phyloP scores from a whole-genome alignment of 1,284 basidiomycete genomes.

The Leccinum griseonigrum region DNA sequence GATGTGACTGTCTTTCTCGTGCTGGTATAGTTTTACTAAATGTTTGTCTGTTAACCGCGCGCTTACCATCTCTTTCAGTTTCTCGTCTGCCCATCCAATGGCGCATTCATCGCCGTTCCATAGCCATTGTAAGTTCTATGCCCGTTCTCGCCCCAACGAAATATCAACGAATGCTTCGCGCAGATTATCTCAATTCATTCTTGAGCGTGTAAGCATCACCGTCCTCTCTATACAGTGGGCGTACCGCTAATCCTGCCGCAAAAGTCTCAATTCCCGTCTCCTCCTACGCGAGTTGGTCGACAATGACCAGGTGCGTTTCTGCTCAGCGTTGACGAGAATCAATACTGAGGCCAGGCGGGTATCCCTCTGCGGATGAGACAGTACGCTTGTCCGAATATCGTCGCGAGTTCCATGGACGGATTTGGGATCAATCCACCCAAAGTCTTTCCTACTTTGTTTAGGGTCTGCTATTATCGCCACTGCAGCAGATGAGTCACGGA shows the following conservation, averaged over 20 bases:
- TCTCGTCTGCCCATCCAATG: constrained; percentile 32
- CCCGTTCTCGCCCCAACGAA: not conserved
- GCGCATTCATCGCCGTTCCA: constrained; percentile 30
- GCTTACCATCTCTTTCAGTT: constrained; percentile 20
- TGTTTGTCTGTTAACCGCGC: not conserved
- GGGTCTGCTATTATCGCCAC: too few relatives aligned
- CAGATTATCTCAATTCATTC: constrained; percentile 35
- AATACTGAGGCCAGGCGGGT: not conserved
- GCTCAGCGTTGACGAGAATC: not conserved
- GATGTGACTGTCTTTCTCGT: constrained; percentile 32
- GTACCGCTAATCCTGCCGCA: not conserved
- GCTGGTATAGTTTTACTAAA: constrained; percentile 16
- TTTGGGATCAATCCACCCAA: constrained; percentile 15
- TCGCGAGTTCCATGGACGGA: constrained; percentile 20
- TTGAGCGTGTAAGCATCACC: constrained; percentile 27
- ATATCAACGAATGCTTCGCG: not conserved
- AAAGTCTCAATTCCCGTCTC: constrained; percentile 32
- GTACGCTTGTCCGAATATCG: constrained; percentile 26
- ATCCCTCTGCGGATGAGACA: not conserved
- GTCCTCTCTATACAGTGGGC: not conserved
- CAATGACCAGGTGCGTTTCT: constrained; percentile 23
- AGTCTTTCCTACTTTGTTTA: too few relatives aligned
- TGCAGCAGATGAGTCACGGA: too few relatives aligned
- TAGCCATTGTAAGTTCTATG: constrained; percentile 28
- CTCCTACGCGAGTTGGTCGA: constrained; percentile 29